Evolutionary conservation across 345 rosid species (phyloP).

Genomic region (Salix brachista): DNA sequence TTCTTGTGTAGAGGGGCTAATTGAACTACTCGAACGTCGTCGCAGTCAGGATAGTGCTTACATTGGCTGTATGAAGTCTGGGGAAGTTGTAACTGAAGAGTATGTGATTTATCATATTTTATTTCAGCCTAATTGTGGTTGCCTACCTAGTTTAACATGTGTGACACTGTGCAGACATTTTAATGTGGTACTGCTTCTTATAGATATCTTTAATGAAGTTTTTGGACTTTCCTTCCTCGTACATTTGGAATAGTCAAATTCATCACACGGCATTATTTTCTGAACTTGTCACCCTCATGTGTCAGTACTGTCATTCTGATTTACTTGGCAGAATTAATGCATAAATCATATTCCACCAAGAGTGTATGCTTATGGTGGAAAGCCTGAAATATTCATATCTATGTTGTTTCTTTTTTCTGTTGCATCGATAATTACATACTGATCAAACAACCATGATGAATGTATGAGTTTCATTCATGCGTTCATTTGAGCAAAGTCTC

Average conservation of each 20-base stretch:
- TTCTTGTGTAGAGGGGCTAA: slow-evolving; percentile 57
- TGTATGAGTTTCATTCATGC: background rate
- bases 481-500: background rate
- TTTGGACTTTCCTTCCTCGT: background rate
- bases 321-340: background rate
- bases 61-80: slow-evolving; percentile 97
- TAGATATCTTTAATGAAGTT: background rate
- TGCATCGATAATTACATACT: background rate
- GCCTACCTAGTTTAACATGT: background rate
- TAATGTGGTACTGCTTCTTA: background rate
- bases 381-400: background rate
- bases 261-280: background rate
- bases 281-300: background rate
- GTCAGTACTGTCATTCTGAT: background rate
- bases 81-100: slow-evolving; percentile 75
- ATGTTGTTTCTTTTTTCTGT: background rate
- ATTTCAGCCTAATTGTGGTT: background rate
- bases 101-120: slow-evolving; percentile 30
- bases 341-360: background rate
- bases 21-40: slow-evolving; percentile 61
- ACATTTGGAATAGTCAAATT: background rate
- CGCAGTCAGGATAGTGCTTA: slow-evolving; percentile 74
- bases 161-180: background rate
- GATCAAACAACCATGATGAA: background rate
- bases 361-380: background rate